Conservation (phyloP, 495 filamentous ascomycete species). For the Tuber microsphaerosporum region DNA sequence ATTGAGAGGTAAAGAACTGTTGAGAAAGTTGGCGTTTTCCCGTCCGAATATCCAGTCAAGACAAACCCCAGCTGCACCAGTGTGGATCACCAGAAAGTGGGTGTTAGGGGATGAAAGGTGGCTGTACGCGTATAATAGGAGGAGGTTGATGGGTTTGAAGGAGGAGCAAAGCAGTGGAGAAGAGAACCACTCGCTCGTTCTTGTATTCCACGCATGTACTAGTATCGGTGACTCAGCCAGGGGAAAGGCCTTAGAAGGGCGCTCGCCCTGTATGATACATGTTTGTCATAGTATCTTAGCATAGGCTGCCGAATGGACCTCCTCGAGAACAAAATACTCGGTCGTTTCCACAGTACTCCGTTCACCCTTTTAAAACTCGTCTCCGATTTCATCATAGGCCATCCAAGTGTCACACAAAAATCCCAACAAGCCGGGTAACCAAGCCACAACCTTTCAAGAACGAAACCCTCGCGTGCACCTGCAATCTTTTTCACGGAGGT, state of each 20-base stretch:
- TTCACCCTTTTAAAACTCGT: background rate
- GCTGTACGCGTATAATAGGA: background rate
- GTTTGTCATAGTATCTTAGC: background rate
- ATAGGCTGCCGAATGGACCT: background rate
- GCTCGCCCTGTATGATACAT: background rate
- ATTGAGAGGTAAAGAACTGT: background rate
- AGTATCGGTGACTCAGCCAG: background rate
- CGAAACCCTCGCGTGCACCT: background rate
- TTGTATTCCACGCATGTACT: background rate
- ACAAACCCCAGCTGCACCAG: background rate
- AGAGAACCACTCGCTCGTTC: background rate
- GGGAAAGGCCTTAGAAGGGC: background rate
- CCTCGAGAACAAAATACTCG: background rate
- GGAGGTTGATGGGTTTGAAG: background rate
- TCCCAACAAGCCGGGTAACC: slow-evolving; percentile 4
- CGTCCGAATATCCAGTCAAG: background rate
- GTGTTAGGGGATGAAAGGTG: background rate
- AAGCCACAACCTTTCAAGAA: background rate
- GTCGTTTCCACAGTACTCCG: background rate
- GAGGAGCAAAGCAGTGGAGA: background rate
- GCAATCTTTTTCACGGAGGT: background rate
- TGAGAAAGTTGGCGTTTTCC: background rate
- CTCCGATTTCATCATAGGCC: background rate
- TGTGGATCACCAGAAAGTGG: background rate
- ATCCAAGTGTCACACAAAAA: background rate